phyloP scores from a whole-genome alignment of 2,329 filamentous ascomycete species.

The Aureobasidium sp. region DNA sequence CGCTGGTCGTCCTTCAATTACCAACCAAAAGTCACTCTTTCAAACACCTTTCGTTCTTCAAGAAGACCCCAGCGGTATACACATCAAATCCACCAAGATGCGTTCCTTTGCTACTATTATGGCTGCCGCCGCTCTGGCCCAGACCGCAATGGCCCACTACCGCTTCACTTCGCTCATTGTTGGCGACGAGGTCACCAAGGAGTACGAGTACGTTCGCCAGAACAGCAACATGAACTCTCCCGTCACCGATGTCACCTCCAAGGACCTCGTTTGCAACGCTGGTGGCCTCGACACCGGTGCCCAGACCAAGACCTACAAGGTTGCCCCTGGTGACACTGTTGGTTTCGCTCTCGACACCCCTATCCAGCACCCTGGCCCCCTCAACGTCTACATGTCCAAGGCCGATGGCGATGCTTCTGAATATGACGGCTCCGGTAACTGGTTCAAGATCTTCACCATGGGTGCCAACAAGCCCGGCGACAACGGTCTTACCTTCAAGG shows the following conservation, averaged over 20 bases:
- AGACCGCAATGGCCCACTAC: slow-evolving; percentile 23
- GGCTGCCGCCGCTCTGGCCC: slow-evolving; percentile 23
- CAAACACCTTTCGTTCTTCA: slow-evolving; percentile 14
- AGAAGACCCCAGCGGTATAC: neutral
- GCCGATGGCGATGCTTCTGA: slow-evolving; percentile 38
- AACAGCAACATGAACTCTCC: slow-evolving; percentile 31
- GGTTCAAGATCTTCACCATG: slow-evolving; percentile 29
- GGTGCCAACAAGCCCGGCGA: slow-evolving; percentile 30
- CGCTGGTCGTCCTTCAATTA: slow-evolving; percentile 9
- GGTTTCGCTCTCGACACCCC: slow-evolving; percentile 17
- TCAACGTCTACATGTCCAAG: slow-evolving; percentile 19
- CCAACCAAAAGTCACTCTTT: slow-evolving; percentile 5
- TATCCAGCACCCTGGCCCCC: slow-evolving; percentile 19
- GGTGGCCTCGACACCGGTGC: slow-evolving; percentile 24
- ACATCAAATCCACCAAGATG: slow-evolving; percentile 22
- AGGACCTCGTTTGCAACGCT: slow-evolving; percentile 28
- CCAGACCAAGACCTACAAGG: slow-evolving; percentile 9
- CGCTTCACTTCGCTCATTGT: slow-evolving; percentile 28
- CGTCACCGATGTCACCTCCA: slow-evolving; percentile 26
- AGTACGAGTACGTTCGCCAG: slow-evolving; percentile 40
- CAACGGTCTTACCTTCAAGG: slow-evolving; percentile 39
- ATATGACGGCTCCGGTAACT: slow-evolving; percentile 32
- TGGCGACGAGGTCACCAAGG: slow-evolving; percentile 35
- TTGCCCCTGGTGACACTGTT: slow-evolving; percentile 12
- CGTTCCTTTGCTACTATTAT: slow-evolving; percentile 25